phyloP scores from a whole-genome alignment of 371 early-diverging fungal species.

The Mortierella sp. region DNA sequence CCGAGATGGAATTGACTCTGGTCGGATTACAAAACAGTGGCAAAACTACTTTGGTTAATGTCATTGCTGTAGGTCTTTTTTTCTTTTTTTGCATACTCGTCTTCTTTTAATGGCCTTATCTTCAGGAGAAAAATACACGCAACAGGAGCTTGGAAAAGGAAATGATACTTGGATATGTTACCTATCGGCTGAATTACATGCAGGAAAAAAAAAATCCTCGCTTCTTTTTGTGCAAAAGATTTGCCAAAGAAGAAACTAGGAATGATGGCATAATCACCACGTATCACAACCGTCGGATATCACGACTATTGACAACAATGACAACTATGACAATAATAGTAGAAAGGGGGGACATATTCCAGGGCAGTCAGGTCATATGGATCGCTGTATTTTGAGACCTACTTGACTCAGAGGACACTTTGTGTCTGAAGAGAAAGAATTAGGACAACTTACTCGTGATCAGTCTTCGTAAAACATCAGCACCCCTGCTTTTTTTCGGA shows the following conservation, averaged over 20 bases:
- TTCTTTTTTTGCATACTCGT: neutral
- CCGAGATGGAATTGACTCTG: slow-evolving; percentile 98
- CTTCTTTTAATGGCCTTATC: neutral
- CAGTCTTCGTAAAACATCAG: neutral
- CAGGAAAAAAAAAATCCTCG: neutral
- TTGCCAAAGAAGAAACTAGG: neutral
- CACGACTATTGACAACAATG: neutral
- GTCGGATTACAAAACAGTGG: slow-evolving; percentile 98
- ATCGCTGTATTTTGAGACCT: neutral
- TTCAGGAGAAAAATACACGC: too few relatives aligned
- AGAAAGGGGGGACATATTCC: neutral
- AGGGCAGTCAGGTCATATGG: neutral
- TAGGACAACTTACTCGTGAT: neutral
- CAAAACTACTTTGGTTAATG: slow-evolving; percentile 97
- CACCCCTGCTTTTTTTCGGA: neutral
- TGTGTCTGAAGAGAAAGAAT: neutral
- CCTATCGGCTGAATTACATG: neutral
- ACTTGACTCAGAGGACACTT: neutral
- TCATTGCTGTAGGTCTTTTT: slow-evolving; percentile 86
- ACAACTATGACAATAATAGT: neutral
- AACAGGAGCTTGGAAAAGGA: neutral
- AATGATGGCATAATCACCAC: neutral
- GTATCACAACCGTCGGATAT: slow-evolving; percentile 1
- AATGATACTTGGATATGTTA: neutral
- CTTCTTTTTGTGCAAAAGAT: too few relatives aligned